Evolutionary conservation across 352 stramenopile species (phyloP), one percentile per base, ranked within the genome.

Genomic region (Phytophthora idaei): DNA sequence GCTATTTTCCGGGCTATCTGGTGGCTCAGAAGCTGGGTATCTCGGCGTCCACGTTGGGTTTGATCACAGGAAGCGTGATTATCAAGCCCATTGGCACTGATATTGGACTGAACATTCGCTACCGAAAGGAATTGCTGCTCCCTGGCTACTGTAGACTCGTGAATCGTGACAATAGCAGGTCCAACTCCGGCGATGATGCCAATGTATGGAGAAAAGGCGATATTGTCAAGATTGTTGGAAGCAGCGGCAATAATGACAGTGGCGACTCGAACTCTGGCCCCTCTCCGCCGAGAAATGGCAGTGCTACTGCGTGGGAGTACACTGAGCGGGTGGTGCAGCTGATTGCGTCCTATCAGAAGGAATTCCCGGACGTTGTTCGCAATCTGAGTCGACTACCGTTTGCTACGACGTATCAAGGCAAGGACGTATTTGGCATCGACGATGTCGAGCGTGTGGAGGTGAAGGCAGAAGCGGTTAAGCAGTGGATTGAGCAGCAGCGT

Each of bases 251-350:
- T 14, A 54, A 51, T 10, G 69, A 66, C 10, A 42, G 27, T 1
- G 54, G 39, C 28, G 44, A 45, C 42, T 34, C 48, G 12, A 61
- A 51, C 34, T 61, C 42, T 2, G 39, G 53, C 10, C 34, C 34
- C 5, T 46, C 59, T 37, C 44, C 57, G 10, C 5, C 36, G 21
- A 57, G 45, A 49, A 71, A 69, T 61, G 59, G 64, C 4, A 67
- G 65, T 44, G 47, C 72, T 42, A 89, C 77, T 4, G 78, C 74
- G n/a, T 99, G 97, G 97, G 95, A 99, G 79, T 99, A 98, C 77
- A 98, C 96, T 3, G 91, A 97, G 49, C 96, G 94, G 37, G 97
- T 97, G 5, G 84, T 99, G 25, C 79, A 95, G 15, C 85, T 99
- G 37, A 85, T 99, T 48, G 84, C 90, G 9, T 89, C 86, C 5